Conservation (phyloP, 1,284 basidiomycete species). For the Ceratobasidium sp. region DNA sequence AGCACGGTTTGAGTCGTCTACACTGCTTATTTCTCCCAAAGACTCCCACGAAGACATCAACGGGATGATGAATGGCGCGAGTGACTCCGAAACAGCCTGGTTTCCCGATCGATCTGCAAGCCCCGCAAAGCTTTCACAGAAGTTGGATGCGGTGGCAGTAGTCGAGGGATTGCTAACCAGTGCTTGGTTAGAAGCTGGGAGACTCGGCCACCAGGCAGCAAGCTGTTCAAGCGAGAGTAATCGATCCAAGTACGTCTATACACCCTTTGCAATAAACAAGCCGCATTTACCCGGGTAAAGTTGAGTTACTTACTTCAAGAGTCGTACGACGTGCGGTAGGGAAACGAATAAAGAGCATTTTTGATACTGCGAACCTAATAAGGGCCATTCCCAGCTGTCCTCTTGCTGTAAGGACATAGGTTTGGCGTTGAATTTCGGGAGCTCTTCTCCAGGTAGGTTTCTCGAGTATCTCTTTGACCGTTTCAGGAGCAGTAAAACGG, state of each 20-base stretch:
- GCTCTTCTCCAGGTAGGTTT: constrained; percentile 24
- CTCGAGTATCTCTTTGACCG: constrained; percentile 2
- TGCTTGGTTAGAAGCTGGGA: constrained; percentile 8
- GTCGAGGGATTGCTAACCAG: background rate
- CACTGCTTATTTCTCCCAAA: constrained; percentile 18
- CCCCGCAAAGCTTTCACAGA: constrained; percentile 31
- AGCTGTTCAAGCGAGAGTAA: constrained; percentile 25
- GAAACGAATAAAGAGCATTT: constrained; percentile 28
- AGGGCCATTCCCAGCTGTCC: constrained; percentile 6
- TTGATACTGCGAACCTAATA: constrained; percentile 24
- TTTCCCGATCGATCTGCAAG: constrained; percentile 18
- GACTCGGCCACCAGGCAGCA: constrained; percentile 21
- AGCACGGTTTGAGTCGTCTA: constrained; percentile 31
- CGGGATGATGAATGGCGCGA: constrained; percentile 14
- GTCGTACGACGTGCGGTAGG: constrained; percentile 17
- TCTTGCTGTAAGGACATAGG: background rate
- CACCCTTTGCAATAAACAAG: background rate
- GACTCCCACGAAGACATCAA: constrained; percentile 30
- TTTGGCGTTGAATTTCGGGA: background rate
- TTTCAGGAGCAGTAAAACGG: constrained; percentile 16
- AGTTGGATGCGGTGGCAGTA: background rate
- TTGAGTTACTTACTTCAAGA: constrained; percentile 20
- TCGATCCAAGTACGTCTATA: background rate
- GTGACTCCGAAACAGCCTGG: constrained; percentile 9
- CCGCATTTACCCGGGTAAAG: background rate